phyloP scores from a whole-genome alignment of 352 stramenopile species.

The Blastocystis sp. region DNA sequence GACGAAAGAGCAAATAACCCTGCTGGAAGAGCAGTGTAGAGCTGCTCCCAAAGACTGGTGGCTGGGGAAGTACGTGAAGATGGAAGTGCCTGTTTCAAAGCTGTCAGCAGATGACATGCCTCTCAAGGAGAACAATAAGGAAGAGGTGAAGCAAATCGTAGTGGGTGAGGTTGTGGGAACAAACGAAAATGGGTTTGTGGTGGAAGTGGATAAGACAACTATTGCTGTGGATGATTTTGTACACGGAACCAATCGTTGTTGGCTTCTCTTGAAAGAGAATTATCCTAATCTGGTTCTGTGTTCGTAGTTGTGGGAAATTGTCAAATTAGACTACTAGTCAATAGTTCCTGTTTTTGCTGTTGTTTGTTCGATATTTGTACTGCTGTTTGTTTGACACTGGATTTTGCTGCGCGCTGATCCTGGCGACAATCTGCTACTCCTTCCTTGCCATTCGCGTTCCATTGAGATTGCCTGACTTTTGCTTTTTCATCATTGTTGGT shows the following conservation, averaged over 20 bases:
- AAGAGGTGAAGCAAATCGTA: background rate
- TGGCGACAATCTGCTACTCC: too few relatives aligned
- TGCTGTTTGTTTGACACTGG: too few relatives aligned
- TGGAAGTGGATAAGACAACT: background rate
- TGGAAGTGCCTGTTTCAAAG: background rate
- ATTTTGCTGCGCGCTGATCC: too few relatives aligned
- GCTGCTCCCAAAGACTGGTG: constrained; percentile 10
- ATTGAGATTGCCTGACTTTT: too few relatives aligned
- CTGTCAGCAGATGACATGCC: background rate
- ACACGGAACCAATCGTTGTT: constrained; percentile 7
- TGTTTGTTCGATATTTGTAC: too few relatives aligned
- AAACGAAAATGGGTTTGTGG: constrained; percentile 47
- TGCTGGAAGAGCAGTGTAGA: background rate
- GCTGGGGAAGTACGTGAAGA: constrained; percentile 51
- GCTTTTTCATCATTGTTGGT: too few relatives aligned
- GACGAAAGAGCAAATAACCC: background rate
- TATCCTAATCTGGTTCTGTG: constrained; percentile 29
- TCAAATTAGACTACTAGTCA: too few relatives aligned
- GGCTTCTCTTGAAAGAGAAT: constrained; percentile 40
- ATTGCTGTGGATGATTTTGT: constrained; percentile 15
- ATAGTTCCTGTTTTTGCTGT: too few relatives aligned
- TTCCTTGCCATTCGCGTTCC: too few relatives aligned
- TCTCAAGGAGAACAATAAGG: background rate
- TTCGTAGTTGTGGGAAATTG: background rate
- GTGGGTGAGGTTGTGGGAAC: constrained; percentile 28